Base-by-base conservation (phyloP, 1,284 basidiomycete genomes). In the Trametes polyzona region DNA sequence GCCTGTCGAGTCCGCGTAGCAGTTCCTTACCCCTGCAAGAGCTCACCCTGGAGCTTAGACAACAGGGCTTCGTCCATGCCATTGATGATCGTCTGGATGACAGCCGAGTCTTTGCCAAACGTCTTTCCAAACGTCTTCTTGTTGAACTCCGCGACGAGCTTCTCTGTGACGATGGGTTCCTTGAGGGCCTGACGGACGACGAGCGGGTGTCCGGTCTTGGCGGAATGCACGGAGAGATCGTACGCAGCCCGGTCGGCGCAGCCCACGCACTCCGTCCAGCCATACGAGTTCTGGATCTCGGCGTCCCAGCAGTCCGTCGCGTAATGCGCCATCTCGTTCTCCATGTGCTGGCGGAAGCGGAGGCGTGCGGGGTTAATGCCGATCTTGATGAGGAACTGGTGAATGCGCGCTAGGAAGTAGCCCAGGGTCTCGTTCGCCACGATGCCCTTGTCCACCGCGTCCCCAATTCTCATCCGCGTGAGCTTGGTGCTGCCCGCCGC, bases 191-290 rank as follows among this genome's bases (percentile, higher is more conserved):
- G 85, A 48, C 95, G 84, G 35, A 96, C 95, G 24, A 93, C 83
- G 23, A 96, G 79, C 27, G 87, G 79, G 63, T 88, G 84, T 0
- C 87, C 87, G 30, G 90, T 92, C 73, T 74, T 84, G 14, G 67
- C 66, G 55, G 66, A 68, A 63, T 78, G 76, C 47, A 91, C 88
- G 27, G 78, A 79, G 64, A 92, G 71, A 71, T 99, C 97, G 76
- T 98, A 99, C 27, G 97, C 97, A 10, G 94, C 93, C 53, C 97
- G 90, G 76, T 99, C 96, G 43, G 97, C 96, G 75, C 97, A 99
- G n/a, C 96, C 97, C 48, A 98, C 96, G 74, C 96, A 99, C 77
- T 99, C 97, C 59, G 95, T 96, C 97, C 97, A 99, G 49, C 96
- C 96, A 67, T 88, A 91, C 44, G 92, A 92, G 53, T 93, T 96